Evolutionary conservation across 345 rosid genomes (phyloP).

Genomic region (Camelina neglecta): DNA sequence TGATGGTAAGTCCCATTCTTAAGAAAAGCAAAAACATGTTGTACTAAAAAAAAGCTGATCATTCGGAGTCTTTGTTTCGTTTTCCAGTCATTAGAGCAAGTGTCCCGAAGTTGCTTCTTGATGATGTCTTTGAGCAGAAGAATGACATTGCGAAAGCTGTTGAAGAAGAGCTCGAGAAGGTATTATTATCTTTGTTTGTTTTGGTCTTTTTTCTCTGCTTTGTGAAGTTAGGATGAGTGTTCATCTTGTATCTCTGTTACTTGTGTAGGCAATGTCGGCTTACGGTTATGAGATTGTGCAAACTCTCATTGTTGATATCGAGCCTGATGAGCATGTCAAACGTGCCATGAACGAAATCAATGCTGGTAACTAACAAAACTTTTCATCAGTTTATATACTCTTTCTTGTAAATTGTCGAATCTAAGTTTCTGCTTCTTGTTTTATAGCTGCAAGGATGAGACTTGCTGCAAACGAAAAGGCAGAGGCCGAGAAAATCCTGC

Average conservation of each 20-base stretch:
- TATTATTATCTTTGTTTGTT: conserved; percentile 24
- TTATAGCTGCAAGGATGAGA: conserved; percentile 48
- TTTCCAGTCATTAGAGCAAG: conserved; percentile 58
- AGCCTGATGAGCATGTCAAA: conserved; percentile 61
- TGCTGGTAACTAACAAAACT: conserved; percentile 46
- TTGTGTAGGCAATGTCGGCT: conserved; percentile 58
- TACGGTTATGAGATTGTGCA: conserved; percentile 63
- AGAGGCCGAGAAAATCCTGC: conserved; percentile 48
- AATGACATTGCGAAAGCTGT: conserved; percentile 61
- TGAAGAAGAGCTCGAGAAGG: conserved; percentile 65
- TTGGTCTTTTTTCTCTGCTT: conserved; percentile 1
- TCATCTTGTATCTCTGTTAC: not conserved
- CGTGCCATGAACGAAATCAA: conserved; percentile 63
- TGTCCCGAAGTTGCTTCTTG: conserved; percentile 56
- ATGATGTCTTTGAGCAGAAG: conserved; percentile 65
- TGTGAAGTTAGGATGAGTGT: not conserved
- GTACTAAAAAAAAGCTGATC: not conserved
- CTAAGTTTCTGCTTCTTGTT: conserved; percentile 10
- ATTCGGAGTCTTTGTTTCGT: not conserved
- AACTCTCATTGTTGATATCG: conserved; percentile 61
- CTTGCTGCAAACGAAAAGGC: conserved; percentile 48
- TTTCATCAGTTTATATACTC: not conserved
- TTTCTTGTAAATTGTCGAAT: no score
- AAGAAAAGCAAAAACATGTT: not conserved
- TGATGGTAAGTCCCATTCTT: conserved; percentile 46